Conservation (phyloP, 768 basidiomycete genomes). For the Collybia sordida region DNA sequence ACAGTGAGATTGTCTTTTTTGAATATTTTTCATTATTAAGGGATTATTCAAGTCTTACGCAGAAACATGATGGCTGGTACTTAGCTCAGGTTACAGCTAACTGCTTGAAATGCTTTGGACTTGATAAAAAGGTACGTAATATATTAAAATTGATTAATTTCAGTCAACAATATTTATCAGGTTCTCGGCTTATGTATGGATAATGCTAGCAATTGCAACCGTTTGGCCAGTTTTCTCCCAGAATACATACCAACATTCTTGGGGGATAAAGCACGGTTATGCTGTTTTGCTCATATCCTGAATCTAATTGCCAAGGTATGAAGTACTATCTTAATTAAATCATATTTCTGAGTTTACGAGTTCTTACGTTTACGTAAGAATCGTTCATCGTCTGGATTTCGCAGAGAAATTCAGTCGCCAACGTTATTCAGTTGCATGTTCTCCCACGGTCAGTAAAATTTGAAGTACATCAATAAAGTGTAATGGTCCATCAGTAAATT, state of each 20-base stretch:
- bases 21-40: too few relatives aligned
- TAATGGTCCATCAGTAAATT: too few relatives aligned
- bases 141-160: background rate
- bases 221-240: conserved; percentile 15
- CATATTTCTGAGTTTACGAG: too few relatives aligned
- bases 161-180: conserved; percentile 17
- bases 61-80: conserved; percentile 23
- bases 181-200: conserved; percentile 22
- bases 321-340: background rate
- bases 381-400: too few relatives aligned
- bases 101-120: conserved; percentile 18
- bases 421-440: too few relatives aligned
- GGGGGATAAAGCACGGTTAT: conserved; percentile 7
- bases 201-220: conserved; percentile 26
- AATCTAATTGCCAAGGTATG: conserved; percentile 27
- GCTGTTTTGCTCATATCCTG: conserved; percentile 24
- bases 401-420: too few relatives aligned
- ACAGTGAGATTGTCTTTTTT: too few relatives aligned
- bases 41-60: conserved; percentile 15
- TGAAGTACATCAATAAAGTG: too few relatives aligned
- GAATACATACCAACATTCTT: conserved; percentile 18
- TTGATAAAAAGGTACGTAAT: conserved; percentile 16
- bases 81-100: conserved; percentile 16
- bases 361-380: too few relatives aligned
- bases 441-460: too few relatives aligned